These are phyloP conservation scores for Volvox reticuliferus DNA, from an alignment of 139 green algal species.

Conservation along the genomic window DNA sequence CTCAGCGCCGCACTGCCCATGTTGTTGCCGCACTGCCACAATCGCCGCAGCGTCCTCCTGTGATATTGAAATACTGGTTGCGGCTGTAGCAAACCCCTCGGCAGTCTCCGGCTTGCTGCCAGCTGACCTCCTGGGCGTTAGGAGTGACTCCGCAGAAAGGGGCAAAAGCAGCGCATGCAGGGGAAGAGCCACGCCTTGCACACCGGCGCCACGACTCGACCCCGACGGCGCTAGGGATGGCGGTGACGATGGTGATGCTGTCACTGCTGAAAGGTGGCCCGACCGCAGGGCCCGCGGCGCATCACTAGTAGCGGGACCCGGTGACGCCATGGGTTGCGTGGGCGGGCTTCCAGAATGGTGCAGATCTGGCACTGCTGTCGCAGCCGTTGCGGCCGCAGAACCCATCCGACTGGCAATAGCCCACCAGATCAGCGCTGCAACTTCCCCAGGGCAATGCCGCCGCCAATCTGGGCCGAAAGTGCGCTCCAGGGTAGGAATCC, in stretches of 20 bases:
- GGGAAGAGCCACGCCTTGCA: neutral
- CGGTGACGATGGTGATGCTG: no score
- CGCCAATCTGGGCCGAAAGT: constrained; percentile 39
- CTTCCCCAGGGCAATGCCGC: constrained; percentile 26
- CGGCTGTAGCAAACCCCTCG: no score
- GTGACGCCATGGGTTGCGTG: no score
- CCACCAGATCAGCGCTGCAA: constrained; percentile 33
- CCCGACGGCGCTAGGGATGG: neutral
- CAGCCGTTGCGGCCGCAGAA: neutral
- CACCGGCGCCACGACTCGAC: neutral
- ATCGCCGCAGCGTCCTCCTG: no score
- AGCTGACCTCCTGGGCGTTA: neutral
- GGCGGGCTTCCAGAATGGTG: no score
- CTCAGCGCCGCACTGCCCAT: neutral
- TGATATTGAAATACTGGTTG: no score
- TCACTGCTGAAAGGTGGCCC: no score
- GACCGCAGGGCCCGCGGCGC: no score
- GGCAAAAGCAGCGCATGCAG: constrained; percentile 15
- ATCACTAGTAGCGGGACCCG: no score
- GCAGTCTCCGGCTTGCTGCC: no score
- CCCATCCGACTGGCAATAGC: constrained; percentile 6
- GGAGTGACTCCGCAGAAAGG: neutral
- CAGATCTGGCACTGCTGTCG: neutral
- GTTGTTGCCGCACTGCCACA: neutral
- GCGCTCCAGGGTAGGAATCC: constrained; percentile 28